Percentiles rank a stretch among this genome's conserved stretches.
Conservation (phyloP, 805 yeast species). For the Candida silvicultrix region DNA sequence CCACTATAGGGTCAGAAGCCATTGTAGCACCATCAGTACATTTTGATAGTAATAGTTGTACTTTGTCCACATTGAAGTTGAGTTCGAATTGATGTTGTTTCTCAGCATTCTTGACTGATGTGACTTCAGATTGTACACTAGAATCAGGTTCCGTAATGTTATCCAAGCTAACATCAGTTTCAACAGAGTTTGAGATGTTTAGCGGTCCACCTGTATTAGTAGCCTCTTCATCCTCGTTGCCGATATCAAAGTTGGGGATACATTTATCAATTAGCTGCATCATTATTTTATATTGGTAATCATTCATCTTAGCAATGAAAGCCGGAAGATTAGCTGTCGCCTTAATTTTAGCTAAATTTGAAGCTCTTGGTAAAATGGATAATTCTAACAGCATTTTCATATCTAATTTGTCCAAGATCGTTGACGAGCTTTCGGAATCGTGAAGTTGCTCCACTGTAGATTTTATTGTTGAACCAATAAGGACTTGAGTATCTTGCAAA, state of each 20-base stretch:
- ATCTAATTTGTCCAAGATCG: slow-evolving; percentile 70
- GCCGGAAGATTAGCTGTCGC: slow-evolving; percentile 74
- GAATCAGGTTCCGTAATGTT: slow-evolving; percentile 5
- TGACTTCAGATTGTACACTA: slow-evolving; percentile 1
- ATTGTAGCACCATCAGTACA: slow-evolving; percentile 59
- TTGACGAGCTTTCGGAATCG: slow-evolving; percentile 33
- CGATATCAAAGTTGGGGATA: slow-evolving; percentile 41
- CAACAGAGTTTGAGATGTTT: slow-evolving; percentile 6
- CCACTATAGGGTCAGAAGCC: slow-evolving; percentile 63
- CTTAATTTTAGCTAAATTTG: slow-evolving; percentile 63
- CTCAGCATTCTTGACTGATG: slow-evolving; percentile 3
- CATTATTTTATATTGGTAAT: slow-evolving; percentile 83
- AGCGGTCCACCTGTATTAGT: slow-evolving; percentile 14
- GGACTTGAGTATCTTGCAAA: slow-evolving; percentile 79
- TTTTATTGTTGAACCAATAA: slow-evolving; percentile 78
- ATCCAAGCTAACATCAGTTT: slow-evolving; percentile 8
- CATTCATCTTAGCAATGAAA: slow-evolving; percentile 69
- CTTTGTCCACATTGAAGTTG: slow-evolving; percentile 58
- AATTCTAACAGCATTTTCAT: slow-evolving; percentile 71
- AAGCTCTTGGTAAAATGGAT: slow-evolving; percentile 79
- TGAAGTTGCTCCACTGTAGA: slow-evolving; percentile 73
- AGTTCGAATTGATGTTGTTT: slow-evolving; percentile 68
- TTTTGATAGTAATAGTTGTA: slow-evolving; percentile 56
- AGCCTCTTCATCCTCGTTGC: slow-evolving; percentile 28
- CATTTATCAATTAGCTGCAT: slow-evolving; percentile 70